Base-by-base conservation (phyloP, 2,329 filamentous ascomycete genomes). In the Colletotrichum tamarilloi region DNA sequence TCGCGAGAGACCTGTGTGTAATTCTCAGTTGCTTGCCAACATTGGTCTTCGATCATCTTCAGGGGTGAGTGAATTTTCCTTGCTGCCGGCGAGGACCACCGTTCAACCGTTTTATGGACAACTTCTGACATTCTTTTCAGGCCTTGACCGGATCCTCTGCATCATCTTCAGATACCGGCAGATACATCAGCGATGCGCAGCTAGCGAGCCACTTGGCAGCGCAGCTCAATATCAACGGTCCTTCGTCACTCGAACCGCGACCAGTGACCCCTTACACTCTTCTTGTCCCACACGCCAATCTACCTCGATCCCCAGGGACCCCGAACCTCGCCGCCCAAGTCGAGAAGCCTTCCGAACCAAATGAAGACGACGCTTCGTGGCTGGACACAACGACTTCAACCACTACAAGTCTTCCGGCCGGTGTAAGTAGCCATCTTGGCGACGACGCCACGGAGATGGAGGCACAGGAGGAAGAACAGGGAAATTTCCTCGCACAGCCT, bases 1-100 rank as follows among this genome's bases (percentile, higher is more conserved):
- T 42, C 77, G 83, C 30, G 77, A 78, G 7, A 80, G 88, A n/a
- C 89, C 88, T 1, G 71, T 88, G 5, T 78, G 82, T 14, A 78
- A 87, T 72, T 82, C 81, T 16, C 75, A 78, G 1, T 68, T 85
- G 12, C 69, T 88, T 32, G 81, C 77, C 65, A 80, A 83, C 5
- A 80, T 89, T 19, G 86, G 86, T 4, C 79, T 81, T 56, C 81
- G 83, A 19, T 68, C 82, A 24, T 79, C 82, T 19, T 80, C 82
- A 12, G 73, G 78, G 76, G 85, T 87, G 77, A 76, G 80, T 75
- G 35, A 2, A 60, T 2, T 16, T 8, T 2, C 8, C 42, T 4
- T 49, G 19, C 19, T 22, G 6, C 19, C 19, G 42, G 19, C 6
- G 19, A 49, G 19, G 12, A 9, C 4, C 7, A 46, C 19, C 14